Conservation (phyloP, 352 stramenopile species). For the Globisporangium nunn region DNA sequence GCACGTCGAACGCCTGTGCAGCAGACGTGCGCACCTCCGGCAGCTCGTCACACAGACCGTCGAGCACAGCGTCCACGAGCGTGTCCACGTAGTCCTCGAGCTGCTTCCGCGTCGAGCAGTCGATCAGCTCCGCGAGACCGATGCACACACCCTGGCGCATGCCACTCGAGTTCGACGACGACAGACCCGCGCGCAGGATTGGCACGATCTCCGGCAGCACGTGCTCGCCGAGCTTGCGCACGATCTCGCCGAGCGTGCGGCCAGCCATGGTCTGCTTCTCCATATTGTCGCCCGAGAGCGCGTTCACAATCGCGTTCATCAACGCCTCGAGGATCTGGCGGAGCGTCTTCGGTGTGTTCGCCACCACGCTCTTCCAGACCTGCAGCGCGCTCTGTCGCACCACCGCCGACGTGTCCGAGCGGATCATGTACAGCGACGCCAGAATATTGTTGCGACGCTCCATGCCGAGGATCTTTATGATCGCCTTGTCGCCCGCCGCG, state of each 20-base stretch:
- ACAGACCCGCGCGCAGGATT: conserved; percentile 93
- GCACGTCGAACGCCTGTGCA: conserved; percentile 94
- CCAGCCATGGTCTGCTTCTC: conserved; percentile 89
- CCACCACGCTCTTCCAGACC: conserved; percentile 99
- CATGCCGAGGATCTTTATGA: conserved; percentile 90
- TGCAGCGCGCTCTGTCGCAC: conserved; percentile 96
- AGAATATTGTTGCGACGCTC: conserved; percentile 94
- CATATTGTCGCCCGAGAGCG: conserved; percentile 86
- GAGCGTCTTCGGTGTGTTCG: conserved; percentile 96
- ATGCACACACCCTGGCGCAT: conserved; percentile 95
- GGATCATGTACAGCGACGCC: conserved; percentile 97
- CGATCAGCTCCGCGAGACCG: conserved; percentile 97
- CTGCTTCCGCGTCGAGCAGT: conserved; percentile 93
- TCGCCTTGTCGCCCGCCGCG: conserved; percentile 75
- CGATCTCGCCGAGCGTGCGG: conserved; percentile 97
- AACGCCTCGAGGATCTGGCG: conserved; percentile 96
- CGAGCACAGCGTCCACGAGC: conserved; percentile 95
- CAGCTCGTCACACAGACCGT: conserved; percentile 95
- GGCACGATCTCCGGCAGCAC: conserved; percentile 98
- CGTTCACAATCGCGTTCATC: conserved; percentile 94
- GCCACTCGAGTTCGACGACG: conserved; percentile 46
- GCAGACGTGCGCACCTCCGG: conserved; percentile 87
- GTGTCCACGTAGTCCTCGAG: conserved; percentile 96
- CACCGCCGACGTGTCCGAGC: conserved; percentile 93
- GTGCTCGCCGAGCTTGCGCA: conserved; percentile 98